Conservation (phyloP, 495 filamentous ascomycete species). For the Diplogelasinospora grovesii region DNA sequence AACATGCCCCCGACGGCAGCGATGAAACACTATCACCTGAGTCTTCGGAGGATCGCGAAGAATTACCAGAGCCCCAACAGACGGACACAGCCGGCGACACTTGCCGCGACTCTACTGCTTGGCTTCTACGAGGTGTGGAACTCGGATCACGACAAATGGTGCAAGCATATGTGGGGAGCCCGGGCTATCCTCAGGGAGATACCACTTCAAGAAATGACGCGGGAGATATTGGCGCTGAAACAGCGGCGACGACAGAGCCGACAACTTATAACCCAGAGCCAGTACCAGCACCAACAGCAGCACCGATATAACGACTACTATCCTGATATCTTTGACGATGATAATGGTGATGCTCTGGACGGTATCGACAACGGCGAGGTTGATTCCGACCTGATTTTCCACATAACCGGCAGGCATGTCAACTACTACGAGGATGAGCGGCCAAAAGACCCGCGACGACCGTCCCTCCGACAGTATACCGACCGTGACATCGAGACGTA, state of each 20-base stretch:
- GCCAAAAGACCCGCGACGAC: not conserved
- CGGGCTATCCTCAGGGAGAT: conserved; percentile 78
- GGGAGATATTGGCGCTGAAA: conserved; percentile 54
- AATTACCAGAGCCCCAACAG: conserved; percentile 63
- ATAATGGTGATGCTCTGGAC: no score
- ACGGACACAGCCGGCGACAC: conserved; percentile 71
- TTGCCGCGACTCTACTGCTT: conserved; percentile 82
- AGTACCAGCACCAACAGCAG: conserved; percentile 17
- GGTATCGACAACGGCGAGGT: conserved; percentile 22
- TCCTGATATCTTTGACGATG: conserved; percentile 11
- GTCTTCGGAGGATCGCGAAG: conserved; percentile 67
- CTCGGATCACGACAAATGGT: conserved; percentile 94
- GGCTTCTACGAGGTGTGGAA: conserved; percentile 93
- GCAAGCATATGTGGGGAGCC: conserved; percentile 79
- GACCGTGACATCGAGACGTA: conserved; percentile 71
- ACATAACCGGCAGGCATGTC: conserved; percentile 31
- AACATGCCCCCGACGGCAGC: conserved; percentile 65
- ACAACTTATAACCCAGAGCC: conserved; percentile 14
- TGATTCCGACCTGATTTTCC: conserved; percentile 29
- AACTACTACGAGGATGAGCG: conserved; percentile 24
- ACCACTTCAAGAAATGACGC: conserved; percentile 65
- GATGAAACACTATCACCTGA: conserved; percentile 85
- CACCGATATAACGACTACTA: no score
- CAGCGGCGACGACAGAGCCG: conserved; percentile 29
- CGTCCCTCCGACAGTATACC: conserved; percentile 36